Base-by-base conservation (phyloP, 257 asterid species). In the Solanum sitiens region DNA sequence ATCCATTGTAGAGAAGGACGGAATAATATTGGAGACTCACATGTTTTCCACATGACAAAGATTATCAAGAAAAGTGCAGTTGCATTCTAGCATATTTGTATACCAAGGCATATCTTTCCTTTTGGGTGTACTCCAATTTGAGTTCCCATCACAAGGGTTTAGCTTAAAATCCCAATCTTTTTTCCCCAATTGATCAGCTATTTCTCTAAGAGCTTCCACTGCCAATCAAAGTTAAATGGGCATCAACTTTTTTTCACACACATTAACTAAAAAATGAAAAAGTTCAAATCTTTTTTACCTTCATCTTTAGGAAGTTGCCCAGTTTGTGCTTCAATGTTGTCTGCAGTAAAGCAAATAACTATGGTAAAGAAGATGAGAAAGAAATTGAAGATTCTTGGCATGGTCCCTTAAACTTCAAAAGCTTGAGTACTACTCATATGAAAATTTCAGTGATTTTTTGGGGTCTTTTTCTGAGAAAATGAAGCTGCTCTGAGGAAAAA, bases 101-200 rank as follows among this genome's bases (percentile, higher is more conserved):
- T 90, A 92, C 65, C 0, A 8, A 11, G 91, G 92, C 89, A 63
- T n/a, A 21, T 44, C 89, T 2, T 0, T 12, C 56, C 88, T 89
- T 65, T 27, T 32, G 18, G 93, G 72, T 8, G 93, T 90, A 8
- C 25, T 71, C 98, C 98, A 93, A 83, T 89, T 92, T 27, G 91
- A 20, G 91, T 92, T 89, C 25, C 74, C 82, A 87, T 87, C 93
- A 86, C 98, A 94, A 14, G 98, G 98, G 90, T 94, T 92, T n/a
- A 89, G 88, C 61, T 1, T 86, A 87, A 92, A 93, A 82, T 94
- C 72, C 96, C 98, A 93, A 84, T 92, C 94, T 40, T 16, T 91
- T 87, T 93, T 94, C 11, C 95, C 91, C 90, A 94, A 53, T 85
- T 94, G 88, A 50, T 14, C 45, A 68, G 94, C 98, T 83, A 94